A percentile compares a stretch with the other conserved stretches of the same genome.
phyloP scores from a whole-genome alignment of 495 filamentous ascomycete genomes.

The Aspergillus baeticus region DNA sequence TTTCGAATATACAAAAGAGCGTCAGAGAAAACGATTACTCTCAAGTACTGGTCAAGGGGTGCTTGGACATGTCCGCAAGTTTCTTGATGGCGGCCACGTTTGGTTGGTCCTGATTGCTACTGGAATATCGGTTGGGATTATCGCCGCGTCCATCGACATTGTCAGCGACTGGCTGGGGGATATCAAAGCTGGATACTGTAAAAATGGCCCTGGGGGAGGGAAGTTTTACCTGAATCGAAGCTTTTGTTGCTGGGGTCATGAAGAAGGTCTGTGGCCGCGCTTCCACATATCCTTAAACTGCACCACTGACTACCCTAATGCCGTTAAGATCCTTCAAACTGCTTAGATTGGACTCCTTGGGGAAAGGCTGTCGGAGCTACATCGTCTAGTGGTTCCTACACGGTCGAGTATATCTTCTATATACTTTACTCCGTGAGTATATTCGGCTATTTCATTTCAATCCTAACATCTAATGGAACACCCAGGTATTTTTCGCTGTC shows the following conservation, averaged over 20 bases:
- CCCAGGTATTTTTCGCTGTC: conserved; percentile 74
- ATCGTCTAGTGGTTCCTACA: conserved; percentile 67
- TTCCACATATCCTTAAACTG: not conserved
- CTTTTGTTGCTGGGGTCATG: conserved; percentile 92
- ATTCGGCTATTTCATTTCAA: not conserved
- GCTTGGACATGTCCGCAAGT: conserved; percentile 65
- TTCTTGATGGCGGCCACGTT: conserved; percentile 83
- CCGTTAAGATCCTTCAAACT: conserved; percentile 63
- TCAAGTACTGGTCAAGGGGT: conserved; percentile 68
- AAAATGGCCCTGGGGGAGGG: conserved; percentile 68
- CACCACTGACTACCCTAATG: not conserved
- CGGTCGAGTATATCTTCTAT: conserved; percentile 85
- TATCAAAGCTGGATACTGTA: conserved; percentile 89
- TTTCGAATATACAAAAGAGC: conserved; percentile 96
- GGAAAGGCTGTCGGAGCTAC: conserved; percentile 64
- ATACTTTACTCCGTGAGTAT: conserved; percentile 70
- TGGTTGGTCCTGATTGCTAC: conserved; percentile 84
- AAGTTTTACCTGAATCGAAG: conserved; percentile 84
- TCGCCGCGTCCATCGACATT: conserved; percentile 88
- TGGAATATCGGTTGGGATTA: conserved; percentile 74
- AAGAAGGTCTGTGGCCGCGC: conserved; percentile 44
- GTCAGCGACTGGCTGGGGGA: conserved; percentile 94
- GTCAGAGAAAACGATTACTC: conserved; percentile 77
- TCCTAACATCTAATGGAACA: conserved; percentile 20
- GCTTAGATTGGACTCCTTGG: conserved; percentile 85